Evolutionary conservation across 78 protist genomes (phyloP).

Genomic region (Tieghemostelium lacteum): DNA sequence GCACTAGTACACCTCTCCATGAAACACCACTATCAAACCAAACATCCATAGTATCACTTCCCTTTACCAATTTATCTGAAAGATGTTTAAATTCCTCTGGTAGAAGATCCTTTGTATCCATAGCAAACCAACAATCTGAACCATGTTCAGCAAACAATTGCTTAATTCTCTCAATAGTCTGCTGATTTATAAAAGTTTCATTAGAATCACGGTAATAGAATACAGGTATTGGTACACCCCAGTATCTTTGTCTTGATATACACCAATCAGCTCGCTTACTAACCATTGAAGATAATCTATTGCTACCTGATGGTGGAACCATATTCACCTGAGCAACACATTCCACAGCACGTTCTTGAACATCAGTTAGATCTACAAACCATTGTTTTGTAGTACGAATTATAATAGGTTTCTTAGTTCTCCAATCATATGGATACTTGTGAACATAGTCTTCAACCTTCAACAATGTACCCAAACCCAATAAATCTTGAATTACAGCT

Average conservation of each 20-base stretch:
- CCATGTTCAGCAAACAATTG: conserved; percentile 79
- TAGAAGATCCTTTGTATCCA: conserved; percentile 73
- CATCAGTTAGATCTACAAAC: conserved; percentile 76
- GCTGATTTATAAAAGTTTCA: conserved; percentile 26
- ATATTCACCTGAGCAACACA: conserved; percentile 27
- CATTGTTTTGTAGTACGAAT: conserved; percentile 88
- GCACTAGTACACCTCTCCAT: conserved; percentile 85
- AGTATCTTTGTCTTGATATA: conserved; percentile 93
- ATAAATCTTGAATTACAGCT: conserved; percentile 57
- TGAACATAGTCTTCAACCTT: conserved; percentile 83
- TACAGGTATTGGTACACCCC: conserved; percentile 98
- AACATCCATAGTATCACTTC: conserved; percentile 97
- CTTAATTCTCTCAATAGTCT: conserved; percentile 80
- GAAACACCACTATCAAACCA: conserved; percentile 96
- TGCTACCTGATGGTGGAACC: conserved; percentile 70
- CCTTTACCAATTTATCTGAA: conserved; percentile 42
- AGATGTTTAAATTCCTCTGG: conserved; percentile 47
- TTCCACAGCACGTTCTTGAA: conserved; percentile 48
- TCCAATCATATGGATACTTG: conserved; percentile 97
- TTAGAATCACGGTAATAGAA: conserved; percentile 76
- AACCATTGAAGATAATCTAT: conserved; percentile 79
- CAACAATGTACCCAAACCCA: conserved; percentile 4
- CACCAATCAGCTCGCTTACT: conserved; percentile 93
- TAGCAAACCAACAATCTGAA: conserved; percentile 89
- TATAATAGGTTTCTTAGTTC: conserved; percentile 95